These are phyloP conservation scores for Huiozyma sinensis DNA, from an alignment of 805 yeast genomes.

Conservation along the genomic window DNA sequence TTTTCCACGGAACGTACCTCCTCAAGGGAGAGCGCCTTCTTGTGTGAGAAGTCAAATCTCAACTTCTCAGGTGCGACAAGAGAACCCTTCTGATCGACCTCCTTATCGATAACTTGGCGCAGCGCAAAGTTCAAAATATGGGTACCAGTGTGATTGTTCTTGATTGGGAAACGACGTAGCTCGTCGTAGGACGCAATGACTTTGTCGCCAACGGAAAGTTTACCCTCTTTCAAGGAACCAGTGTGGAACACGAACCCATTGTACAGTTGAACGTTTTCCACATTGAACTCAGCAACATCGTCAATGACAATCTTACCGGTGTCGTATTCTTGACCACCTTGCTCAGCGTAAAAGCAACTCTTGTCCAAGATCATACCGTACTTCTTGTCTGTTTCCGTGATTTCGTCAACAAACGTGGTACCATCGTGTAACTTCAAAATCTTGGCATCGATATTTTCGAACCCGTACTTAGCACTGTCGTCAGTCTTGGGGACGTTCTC, in stretches of 20 bases:
- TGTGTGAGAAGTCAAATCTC: constrained; percentile 93
- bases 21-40: constrained; percentile 61
- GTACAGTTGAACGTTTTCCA: constrained; percentile 82
- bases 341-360: constrained; percentile 96
- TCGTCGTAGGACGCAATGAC: constrained; percentile 87
- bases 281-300: constrained; percentile 78
- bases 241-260: constrained; percentile 96
- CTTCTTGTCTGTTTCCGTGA: constrained; percentile 39
- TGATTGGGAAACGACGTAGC: constrained; percentile 88
- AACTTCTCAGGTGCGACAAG: constrained; percentile 90
- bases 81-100: constrained; percentile 93
- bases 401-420: constrained; percentile 44
- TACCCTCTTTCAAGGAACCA: constrained; percentile 74
- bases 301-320: constrained; percentile 88
- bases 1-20: constrained; percentile 71
- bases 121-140: constrained; percentile 87
- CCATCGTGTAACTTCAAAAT: constrained; percentile 67
- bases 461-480: constrained; percentile 68
- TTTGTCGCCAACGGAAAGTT: constrained; percentile 51
- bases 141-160: constrained; percentile 97
- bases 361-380: constrained; percentile 76
- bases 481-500: constrained; percentile 65
- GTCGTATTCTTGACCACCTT: constrained; percentile 98
- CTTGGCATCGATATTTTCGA: constrained; percentile 56
- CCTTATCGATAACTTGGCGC: constrained; percentile 75